These are phyloP conservation scores for Mycena albidolilacea DNA, from an alignment of 768 basidiomycete genomes.

Conservation along the genomic window DNA sequence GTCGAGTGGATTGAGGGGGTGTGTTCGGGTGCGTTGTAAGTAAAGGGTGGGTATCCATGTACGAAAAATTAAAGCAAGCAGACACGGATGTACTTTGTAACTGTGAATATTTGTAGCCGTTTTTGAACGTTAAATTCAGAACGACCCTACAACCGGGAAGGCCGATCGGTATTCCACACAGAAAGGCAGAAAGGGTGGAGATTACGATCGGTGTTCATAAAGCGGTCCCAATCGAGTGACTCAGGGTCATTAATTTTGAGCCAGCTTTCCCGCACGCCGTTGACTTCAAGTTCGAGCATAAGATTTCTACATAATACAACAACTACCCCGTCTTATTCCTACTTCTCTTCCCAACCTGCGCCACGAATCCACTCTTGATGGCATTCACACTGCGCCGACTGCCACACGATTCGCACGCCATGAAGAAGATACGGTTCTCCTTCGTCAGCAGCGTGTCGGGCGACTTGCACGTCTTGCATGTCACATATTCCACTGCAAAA, in stretches of 20 bases:
- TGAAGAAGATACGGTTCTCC: slow-evolving; percentile 99
- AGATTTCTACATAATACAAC: not conserved
- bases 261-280: not conserved
- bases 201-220: too few species aligned
- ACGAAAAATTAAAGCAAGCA: not conserved
- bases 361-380: slow-evolving; percentile 99
- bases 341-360: slow-evolving; percentile 91
- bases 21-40: slow-evolving; percentile 74
- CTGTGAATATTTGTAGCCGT: too few species aligned
- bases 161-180: too few species aligned
- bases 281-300: not conserved
- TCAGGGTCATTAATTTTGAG: too few species aligned
- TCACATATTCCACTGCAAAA: slow-evolving; percentile 92
- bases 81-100: too few species aligned
- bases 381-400: slow-evolving; percentile 92
- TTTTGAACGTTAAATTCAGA: too few species aligned
- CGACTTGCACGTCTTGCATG: slow-evolving; percentile 99
- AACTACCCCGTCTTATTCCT: slow-evolving; percentile 81
- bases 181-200: too few species aligned
- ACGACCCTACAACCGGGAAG: too few species aligned
- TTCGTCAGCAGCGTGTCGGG: slow-evolving; percentile 97
- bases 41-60: not conserved
- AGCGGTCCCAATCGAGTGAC: too few species aligned
- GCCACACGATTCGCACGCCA: slow-evolving; percentile 93
- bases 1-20: slow-evolving; percentile 86